These are phyloP conservation scores for Claviceps citrina DNA, from an alignment of 2,329 filamentous ascomycete genomes.

Conservation along the genomic window DNA sequence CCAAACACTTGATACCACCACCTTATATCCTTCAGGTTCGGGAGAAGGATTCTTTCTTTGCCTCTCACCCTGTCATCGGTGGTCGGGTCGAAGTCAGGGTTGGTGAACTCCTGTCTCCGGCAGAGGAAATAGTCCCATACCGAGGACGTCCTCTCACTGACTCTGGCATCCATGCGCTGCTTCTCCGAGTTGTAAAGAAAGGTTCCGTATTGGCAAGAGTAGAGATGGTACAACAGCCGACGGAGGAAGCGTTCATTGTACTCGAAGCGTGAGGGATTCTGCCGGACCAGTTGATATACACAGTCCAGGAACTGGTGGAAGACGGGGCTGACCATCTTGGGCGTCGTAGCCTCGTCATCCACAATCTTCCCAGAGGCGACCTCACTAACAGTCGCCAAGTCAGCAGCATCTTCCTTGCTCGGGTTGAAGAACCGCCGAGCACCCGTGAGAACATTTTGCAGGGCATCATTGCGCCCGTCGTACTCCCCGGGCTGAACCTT, in stretches of 20 bases:
- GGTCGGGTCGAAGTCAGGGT: slow-evolving; percentile 58
- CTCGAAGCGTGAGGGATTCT: slow-evolving; percentile 80
- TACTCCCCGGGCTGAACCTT: slow-evolving; percentile 46
- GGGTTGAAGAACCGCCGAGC: slow-evolving; percentile 83
- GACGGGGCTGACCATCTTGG: slow-evolving; percentile 86
- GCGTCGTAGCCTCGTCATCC: slow-evolving; percentile 54
- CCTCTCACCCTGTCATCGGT: slow-evolving; percentile 68
- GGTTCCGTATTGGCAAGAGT: slow-evolving; percentile 92
- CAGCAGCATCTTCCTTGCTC: slow-evolving; percentile 38
- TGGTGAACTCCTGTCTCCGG: slow-evolving; percentile 65
- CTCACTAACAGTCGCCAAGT: slow-evolving; percentile 39
- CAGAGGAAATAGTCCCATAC: slow-evolving; percentile 95
- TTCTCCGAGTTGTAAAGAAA: slow-evolving; percentile 94
- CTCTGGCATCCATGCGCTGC: slow-evolving; percentile 56
- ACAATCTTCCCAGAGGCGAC: slow-evolving; percentile 24
- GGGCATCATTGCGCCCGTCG: slow-evolving; percentile 51
- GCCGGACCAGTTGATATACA: slow-evolving; percentile 75
- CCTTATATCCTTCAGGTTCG: slow-evolving; percentile 58
- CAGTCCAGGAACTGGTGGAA: slow-evolving; percentile 97
- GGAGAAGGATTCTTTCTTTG: slow-evolving; percentile 72
- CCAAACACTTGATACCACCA: slow-evolving; percentile 93
- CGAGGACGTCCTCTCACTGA: slow-evolving; percentile 59
- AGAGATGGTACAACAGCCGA: slow-evolving; percentile 79
- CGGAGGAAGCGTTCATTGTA: slow-evolving; percentile 90
- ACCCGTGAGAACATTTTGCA: slow-evolving; percentile 76